These are phyloP conservation scores for Fusarium sp. DNA, from an alignment of 2,329 filamentous ascomycete species.

Conservation along the genomic window DNA sequence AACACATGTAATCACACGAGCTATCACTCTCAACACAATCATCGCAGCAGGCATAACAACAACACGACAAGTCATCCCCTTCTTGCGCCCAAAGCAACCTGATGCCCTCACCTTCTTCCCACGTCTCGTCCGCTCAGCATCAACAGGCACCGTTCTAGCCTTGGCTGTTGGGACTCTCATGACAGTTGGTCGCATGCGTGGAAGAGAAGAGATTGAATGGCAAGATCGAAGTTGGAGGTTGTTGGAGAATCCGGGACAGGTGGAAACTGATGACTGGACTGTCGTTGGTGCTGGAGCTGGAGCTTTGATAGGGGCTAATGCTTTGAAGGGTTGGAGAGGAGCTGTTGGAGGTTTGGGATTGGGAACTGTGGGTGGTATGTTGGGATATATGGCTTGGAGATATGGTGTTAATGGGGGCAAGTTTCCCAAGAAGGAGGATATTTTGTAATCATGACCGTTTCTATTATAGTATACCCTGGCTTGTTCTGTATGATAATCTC, in stretches of 20 bases:
- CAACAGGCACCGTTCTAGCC: constrained; percentile 58
- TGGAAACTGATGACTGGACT: constrained; percentile 67
- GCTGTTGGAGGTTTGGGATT: constrained; percentile 58
- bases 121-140: constrained; percentile 58
- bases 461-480: not conserved
- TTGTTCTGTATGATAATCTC: not conserved
- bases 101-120: constrained; percentile 46
- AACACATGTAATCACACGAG: constrained; percentile 68
- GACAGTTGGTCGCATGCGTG: constrained; percentile 63
- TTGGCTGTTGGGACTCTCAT: constrained; percentile 57
- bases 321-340: constrained; percentile 51
- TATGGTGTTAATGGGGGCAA: constrained; percentile 60
- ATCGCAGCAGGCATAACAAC: constrained; percentile 57
- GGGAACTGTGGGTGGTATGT: constrained; percentile 61
- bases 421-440: constrained; percentile 47
- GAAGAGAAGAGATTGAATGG: constrained; percentile 70
- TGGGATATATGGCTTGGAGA: constrained; percentile 62
- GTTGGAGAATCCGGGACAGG: constrained; percentile 66
- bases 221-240: constrained; percentile 71
- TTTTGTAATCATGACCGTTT: not conserved
- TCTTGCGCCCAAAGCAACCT: constrained; percentile 46
- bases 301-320: constrained; percentile 50
- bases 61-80: constrained; percentile 47
- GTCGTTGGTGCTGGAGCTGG: constrained; percentile 55
- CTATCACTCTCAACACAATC: constrained; percentile 63